Evolutionary conservation across 768 basidiomycete species (phyloP).

Genomic region (Russula abietina): DNA sequence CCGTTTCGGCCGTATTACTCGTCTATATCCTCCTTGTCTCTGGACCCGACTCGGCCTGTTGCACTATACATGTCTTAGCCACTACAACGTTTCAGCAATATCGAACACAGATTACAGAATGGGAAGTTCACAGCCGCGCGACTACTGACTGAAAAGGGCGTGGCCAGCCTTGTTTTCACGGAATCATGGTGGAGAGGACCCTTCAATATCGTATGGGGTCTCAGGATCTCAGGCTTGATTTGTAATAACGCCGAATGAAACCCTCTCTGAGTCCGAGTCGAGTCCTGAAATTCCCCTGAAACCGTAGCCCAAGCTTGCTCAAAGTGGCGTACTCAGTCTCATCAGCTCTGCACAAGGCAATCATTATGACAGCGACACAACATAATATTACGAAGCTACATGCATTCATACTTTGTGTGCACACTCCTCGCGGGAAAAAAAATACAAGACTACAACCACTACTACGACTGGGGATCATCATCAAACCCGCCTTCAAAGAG

Average conservation of each 20-base stretch:
- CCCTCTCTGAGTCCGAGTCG: background rate
- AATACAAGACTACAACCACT: background rate
- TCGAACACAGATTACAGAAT: no score
- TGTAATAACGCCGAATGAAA: no score
- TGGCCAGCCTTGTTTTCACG: no score
- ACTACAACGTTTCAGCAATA: constrained; percentile 75
- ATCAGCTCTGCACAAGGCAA: background rate
- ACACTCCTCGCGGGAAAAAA: background rate
- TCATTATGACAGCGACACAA: background rate
- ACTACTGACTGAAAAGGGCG: no score
- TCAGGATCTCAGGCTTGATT: no score
- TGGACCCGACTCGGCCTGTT: constrained; percentile 41
- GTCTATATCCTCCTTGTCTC: constrained; percentile 64
- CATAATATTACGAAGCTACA: constrained; percentile 9
- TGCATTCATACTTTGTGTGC: constrained; percentile 4
- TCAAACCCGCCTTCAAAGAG: constrained; percentile 72
- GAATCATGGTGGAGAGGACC: no score
- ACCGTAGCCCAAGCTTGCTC: no score
- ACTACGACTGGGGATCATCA: constrained; percentile 30
- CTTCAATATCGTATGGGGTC: no score
- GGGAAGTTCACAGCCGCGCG: no score
- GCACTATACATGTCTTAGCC: no score
- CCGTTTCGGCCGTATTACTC: constrained; percentile 60
- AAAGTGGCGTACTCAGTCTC: background rate
- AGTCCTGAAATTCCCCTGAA: no score